Conservation (phyloP, 371 early-diverging fungal genomes). For the Nematocida parisii region DNA sequence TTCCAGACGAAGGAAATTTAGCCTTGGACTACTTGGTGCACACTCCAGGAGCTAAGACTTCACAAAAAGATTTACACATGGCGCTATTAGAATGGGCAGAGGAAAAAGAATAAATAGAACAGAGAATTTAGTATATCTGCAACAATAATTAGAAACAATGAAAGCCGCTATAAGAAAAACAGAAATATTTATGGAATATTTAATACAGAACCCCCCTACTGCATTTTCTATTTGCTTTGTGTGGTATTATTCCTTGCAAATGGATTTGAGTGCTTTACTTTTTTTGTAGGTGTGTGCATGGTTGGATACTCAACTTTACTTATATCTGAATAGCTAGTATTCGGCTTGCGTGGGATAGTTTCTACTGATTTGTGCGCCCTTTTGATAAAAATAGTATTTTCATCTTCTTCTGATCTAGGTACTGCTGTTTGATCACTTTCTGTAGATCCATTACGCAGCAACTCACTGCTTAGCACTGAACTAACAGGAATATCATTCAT, state of each 20-base stretch:
- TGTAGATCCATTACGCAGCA: background rate
- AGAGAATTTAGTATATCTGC: background rate
- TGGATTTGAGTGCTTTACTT: conserved; percentile 32
- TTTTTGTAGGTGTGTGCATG: conserved; percentile 42
- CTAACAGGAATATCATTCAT: background rate
- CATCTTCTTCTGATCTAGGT: background rate
- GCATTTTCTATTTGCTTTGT: background rate
- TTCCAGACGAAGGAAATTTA: background rate
- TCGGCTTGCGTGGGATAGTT: background rate
- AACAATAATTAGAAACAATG: too few relatives aligned
- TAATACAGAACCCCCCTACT: background rate
- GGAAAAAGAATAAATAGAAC: background rate
- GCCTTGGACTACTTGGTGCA: conserved; percentile 39
- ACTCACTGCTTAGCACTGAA: background rate
- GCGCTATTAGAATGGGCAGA: conserved; percentile 25
- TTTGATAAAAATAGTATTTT: background rate
- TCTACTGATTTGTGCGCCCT: background rate
- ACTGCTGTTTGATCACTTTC: too few relatives aligned
- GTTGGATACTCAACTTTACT: background rate
- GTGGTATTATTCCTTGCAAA: conserved; percentile 27
- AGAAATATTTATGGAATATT: background rate
- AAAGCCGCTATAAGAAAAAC: background rate
- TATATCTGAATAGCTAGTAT: background rate
- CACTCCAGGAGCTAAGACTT: background rate
- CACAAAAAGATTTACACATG: background rate